These are phyloP conservation scores for Pelagophyceae sp. DNA, from an alignment of 352 stramenopile genomes.

Conservation along the genomic window DNA sequence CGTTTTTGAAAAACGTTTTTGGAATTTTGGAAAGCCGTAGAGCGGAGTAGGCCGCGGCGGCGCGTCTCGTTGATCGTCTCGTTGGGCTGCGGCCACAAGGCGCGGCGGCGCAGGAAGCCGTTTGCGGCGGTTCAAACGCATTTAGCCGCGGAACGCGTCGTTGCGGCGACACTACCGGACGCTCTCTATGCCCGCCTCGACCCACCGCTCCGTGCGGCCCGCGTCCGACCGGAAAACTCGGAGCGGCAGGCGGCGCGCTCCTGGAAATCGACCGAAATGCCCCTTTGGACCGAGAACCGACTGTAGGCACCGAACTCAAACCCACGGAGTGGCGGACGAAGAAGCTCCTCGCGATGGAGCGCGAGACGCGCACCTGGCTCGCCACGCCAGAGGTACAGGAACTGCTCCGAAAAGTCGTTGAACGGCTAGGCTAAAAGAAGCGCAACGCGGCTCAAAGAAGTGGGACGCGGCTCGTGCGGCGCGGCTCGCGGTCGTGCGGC, in stretches of 20 bases:
- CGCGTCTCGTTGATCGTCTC: conserved; percentile 10
- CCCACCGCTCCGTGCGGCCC: background rate
- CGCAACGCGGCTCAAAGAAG: no score
- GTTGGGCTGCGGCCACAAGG: conserved; percentile 8
- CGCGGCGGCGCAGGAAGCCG: background rate
- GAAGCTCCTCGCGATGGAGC: background rate
- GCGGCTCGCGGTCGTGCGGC: no score
- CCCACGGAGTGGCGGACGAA: background rate
- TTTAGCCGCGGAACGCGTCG: background rate
- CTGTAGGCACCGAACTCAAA: no score
- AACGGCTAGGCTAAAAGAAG: no score
- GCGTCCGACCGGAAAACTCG: no score
- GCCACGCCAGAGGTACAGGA: background rate
- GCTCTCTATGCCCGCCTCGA: conserved; percentile 4
- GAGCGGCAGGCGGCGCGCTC: no score
- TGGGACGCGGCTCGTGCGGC: no score
- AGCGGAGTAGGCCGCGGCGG: background rate
- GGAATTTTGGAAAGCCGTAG: no score
- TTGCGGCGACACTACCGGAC: background rate
- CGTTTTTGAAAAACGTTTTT: no score
- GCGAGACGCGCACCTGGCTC: background rate
- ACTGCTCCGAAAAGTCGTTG: background rate
- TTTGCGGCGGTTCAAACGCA: background rate
- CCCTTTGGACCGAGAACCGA: no score
- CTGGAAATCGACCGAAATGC: no score